Evolutionary conservation across 345 rosid species (phyloP).

Genomic region (Euclidium syriacum): DNA sequence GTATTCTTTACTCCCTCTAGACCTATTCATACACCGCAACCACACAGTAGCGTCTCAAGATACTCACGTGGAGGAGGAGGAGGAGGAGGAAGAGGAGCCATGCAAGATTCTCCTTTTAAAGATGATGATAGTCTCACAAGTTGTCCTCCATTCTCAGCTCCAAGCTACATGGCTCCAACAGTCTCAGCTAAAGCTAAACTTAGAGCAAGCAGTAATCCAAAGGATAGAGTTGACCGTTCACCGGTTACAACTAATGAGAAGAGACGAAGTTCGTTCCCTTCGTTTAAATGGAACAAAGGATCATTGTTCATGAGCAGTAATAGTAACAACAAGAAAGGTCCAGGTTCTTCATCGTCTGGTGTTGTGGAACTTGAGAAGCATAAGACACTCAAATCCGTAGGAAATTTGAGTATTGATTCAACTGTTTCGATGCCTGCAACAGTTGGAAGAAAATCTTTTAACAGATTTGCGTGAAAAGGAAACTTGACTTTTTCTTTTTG

Average conservation of each 20-base stretch:
- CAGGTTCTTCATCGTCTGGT: slow-evolving; percentile 31
- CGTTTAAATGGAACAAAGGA: slow-evolving; percentile 81
- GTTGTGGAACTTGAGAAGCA: slow-evolving; percentile 39
- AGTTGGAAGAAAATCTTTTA: slow-evolving; percentile 77
- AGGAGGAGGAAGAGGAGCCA: slow-evolving; percentile 51
- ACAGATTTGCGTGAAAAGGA: slow-evolving; percentile 70
- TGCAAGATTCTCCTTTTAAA: slow-evolving; percentile 55
- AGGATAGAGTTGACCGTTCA: slow-evolving; percentile 55
- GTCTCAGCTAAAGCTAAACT: slow-evolving; percentile 76
- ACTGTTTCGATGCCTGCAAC: slow-evolving; percentile 79
- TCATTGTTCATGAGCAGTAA: slow-evolving; percentile 52
- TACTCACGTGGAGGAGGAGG: slow-evolving; percentile 59
- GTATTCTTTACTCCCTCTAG: slow-evolving; percentile 39
- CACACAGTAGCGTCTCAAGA: slow-evolving; percentile 41
- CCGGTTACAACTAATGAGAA: slow-evolving; percentile 46
- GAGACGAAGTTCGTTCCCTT: slow-evolving; percentile 71
- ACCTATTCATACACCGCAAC: slow-evolving; percentile 46
- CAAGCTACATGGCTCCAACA: slow-evolving; percentile 86
- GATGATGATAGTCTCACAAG: slow-evolving; percentile 95
- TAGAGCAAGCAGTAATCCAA: slow-evolving; percentile 69
- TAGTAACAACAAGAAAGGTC: slow-evolving; percentile 27
- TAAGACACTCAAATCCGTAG: slow-evolving; percentile 46
- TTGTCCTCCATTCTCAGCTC: slow-evolving; percentile 86
- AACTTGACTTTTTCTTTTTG: neutral
- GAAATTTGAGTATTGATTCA: slow-evolving; percentile 70